Evolutionary conservation across 305 asterid species (phyloP).

Genomic region (Solanum hybrid): DNA sequence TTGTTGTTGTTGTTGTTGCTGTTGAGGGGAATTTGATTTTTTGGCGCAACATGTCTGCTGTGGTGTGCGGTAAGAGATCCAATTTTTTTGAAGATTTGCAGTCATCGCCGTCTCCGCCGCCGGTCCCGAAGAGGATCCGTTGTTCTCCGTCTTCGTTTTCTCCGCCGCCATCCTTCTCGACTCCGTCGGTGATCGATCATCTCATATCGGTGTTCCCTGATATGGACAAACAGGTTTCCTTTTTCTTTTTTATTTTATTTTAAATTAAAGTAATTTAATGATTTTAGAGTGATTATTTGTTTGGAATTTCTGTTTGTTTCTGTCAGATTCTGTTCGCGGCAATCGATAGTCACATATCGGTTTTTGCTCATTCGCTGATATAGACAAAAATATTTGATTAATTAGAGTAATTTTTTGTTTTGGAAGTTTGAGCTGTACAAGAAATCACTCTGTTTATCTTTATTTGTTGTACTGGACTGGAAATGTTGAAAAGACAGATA

Average conservation of each 20-base stretch:
- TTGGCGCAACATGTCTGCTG: slow-evolving; percentile 92
- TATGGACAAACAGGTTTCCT: slow-evolving; percentile 84
- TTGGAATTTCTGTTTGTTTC: not conserved
- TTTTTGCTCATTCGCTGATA: slow-evolving; percentile 48
- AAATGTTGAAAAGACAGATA: not conserved
- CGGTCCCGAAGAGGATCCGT: slow-evolving; percentile 74
- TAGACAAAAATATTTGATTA: slow-evolving; percentile 30
- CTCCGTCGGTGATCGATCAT: slow-evolving; percentile 44
- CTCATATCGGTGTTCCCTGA: slow-evolving; percentile 67
- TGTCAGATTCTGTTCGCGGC: slow-evolving; percentile 20
- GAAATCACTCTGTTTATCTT: not conserved
- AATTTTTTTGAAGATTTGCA: slow-evolving; percentile 74
- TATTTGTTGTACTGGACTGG: not conserved
- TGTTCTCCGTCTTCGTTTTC: slow-evolving; percentile 62
- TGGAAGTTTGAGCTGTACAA: not conserved
- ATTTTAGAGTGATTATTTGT: not conserved
- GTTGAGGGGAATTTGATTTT: slow-evolving; percentile 3
- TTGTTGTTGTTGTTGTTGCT: not conserved
- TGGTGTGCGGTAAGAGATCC: slow-evolving; percentile 98
- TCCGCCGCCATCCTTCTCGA: slow-evolving; percentile 46
- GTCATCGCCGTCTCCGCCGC: slow-evolving; percentile 71
- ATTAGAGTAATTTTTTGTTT: not conserved
- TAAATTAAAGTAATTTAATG: not conserved
- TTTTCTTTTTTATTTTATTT: not conserved
- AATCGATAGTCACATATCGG: slow-evolving; percentile 49